Evolutionary conservation across 2,329 filamentous ascomycete species (phyloP), one percentile per base, ranked within the genome.

Genomic region (Aspergillus persii): DNA sequence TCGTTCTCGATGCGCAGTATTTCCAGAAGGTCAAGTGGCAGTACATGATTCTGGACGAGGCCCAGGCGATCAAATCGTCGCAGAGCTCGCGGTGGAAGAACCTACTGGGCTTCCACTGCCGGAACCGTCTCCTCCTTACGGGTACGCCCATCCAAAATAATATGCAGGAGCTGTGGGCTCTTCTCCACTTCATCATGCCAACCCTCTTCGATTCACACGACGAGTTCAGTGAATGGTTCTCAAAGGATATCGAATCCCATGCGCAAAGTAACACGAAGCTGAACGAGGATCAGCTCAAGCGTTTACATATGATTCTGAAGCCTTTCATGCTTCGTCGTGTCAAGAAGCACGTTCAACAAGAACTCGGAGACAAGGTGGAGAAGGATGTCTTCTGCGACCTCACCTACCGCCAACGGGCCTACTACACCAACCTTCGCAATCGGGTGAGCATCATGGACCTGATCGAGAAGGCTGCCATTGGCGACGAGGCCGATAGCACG

Each of bases 1-100:
- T 99, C 29, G 95, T 99, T 23, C 91, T 93, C 29, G 95, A 99
- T 74, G 91, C 96, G 1, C 89, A 92, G 61, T 99, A 99, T 76
- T 98, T 99, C 80, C 94, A 97, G 78, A 98, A 98, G 82, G 95
- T 99, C 84, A 90, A 90, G 69, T 99, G 95, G 95, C 95, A 98
- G 79, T 98, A 99, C 81, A 99, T 99, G 95, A 97, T 99, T 75
- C 85, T 99, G 46, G 95, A 99, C 69, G 95, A 99, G 77, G 95
- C 95, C 1, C 95, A 99, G 74, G 95, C 95, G 66, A 98, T 99
- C 86, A 99, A 99, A 82, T 97, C 93, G 62, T 97, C 95, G 0
- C 87, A 91, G 70, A 97, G 92, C 80, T 96, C 93, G 15, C 87
- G 95, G 71, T 99, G 95, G 95, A 99, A 98, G 84, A 93, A 90